A percentile compares a stretch with the other conserved stretches of the same genome.
These are phyloP conservation scores for Saturnispora kantuleensis DNA, from an alignment of 805 yeast species.

Conservation along the genomic window DNA sequence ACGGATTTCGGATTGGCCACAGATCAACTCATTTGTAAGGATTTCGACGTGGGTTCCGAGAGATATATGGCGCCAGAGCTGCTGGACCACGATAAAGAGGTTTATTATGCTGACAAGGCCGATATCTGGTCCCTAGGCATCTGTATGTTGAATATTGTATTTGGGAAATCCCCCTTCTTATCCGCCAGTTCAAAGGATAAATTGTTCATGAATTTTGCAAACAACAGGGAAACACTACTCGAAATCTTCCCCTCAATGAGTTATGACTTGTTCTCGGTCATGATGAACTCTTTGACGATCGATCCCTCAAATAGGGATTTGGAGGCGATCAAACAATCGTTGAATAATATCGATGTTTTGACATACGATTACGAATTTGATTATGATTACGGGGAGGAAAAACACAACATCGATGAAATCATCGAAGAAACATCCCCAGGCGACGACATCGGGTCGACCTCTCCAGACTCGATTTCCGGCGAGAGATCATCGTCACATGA, in stretches of 20 bases:
- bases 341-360: slow-evolving; percentile 51
- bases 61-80: slow-evolving; percentile 94
- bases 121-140: slow-evolving; percentile 90
- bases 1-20: slow-evolving; percentile 57
- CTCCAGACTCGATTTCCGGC: too few species aligned
- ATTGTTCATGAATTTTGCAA: slow-evolving; percentile 74
- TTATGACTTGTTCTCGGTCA: slow-evolving; percentile 74
- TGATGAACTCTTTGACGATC: slow-evolving; percentile 66
- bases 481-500: too few species aligned
- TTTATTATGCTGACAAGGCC: slow-evolving; percentile 70
- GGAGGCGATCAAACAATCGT: slow-evolving; percentile 46
- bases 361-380: slow-evolving; percentile 73
- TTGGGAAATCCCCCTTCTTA: slow-evolving; percentile 79
- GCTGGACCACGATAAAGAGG: slow-evolving; percentile 48
- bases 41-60: slow-evolving; percentile 83
- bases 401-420: not conserved
- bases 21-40: slow-evolving; percentile 42
- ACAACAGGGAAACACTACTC: slow-evolving; percentile 79
- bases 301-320: slow-evolving; percentile 83
- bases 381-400: slow-evolving; percentile 15
- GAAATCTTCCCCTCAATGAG: slow-evolving; percentile 89
- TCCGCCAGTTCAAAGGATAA: slow-evolving; percentile 71
- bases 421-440: slow-evolving; percentile 12
- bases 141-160: slow-evolving; percentile 72
- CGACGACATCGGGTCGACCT: not conserved